phyloP scores from a whole-genome alignment of 2,329 filamentous ascomycete genomes.

The Bipolaris zeicola region DNA sequence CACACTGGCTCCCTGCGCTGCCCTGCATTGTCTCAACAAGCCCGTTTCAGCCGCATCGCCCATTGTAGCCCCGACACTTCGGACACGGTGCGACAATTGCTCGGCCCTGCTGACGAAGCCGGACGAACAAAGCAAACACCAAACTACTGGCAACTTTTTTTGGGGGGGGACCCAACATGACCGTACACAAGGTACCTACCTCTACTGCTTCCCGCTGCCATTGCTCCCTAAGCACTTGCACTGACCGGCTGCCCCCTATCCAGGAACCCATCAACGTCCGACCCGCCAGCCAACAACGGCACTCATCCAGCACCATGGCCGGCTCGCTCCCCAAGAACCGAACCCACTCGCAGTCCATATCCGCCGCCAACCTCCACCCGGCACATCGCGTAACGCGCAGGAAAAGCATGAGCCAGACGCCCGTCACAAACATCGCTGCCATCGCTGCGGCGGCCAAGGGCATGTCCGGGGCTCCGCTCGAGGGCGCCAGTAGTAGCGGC shows the following conservation, averaged over 20 bases:
- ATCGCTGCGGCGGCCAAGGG: conserved; percentile 73
- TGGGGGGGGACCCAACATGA: conserved; percentile 36
- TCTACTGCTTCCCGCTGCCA: conserved; percentile 2
- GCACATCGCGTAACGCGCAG: conserved; percentile 87
- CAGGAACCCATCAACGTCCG: conserved; percentile 52
- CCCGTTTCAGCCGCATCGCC: conserved; percentile 26
- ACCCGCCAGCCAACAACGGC: conserved; percentile 53
- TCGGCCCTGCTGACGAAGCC: conserved; percentile 20
- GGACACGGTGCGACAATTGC: conserved; percentile 31
- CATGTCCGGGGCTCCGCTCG: conserved; percentile 65
- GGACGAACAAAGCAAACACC: conserved; percentile 22
- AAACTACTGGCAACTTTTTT: conserved; percentile 11
- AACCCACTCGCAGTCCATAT: conserved; percentile 80
- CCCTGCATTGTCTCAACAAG: conserved; percentile 10
- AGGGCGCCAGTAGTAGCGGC: conserved; percentile 37
- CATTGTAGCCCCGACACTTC: conserved; percentile 21
- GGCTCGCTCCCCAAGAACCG: conserved; percentile 71
- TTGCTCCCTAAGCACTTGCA: conserved; percentile 24
- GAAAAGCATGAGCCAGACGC: conserved; percentile 86
- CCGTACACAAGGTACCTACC: conserved; percentile 47
- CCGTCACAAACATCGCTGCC: conserved; percentile 73
- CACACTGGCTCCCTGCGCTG: conserved; percentile 21
- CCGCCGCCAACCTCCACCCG: conserved; percentile 75
- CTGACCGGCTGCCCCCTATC: conserved; percentile 44
- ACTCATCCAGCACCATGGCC: conserved; percentile 55